Evolutionary conservation across 352 stramenopile species (phyloP).

Genomic region (Pythium apleroticum): DNA sequence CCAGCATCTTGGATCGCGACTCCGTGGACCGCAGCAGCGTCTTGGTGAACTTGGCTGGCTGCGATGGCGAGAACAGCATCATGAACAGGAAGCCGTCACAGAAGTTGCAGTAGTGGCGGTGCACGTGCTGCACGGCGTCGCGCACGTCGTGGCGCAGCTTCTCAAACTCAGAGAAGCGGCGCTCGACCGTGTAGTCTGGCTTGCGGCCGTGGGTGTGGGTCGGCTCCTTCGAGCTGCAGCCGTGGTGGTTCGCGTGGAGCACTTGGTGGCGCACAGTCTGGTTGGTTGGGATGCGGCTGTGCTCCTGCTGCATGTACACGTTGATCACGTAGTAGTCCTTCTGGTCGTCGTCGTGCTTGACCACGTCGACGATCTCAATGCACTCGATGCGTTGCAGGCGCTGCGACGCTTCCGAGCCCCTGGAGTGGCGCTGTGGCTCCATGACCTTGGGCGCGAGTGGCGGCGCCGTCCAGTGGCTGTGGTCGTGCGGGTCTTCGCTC

Average conservation of each 20-base stretch:
- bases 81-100: conserved; percentile 59
- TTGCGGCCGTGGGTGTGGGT: neutral
- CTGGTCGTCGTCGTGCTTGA: conserved; percentile 24
- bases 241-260: conserved; percentile 5
- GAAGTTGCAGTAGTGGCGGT: conserved; percentile 56
- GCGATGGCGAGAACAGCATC: conserved; percentile 47
- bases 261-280: conserved; percentile 2
- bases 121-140: conserved; percentile 32
- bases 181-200: conserved; percentile 55
- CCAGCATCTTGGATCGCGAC: conserved; percentile 42
- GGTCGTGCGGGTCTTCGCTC: neutral
- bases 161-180: conserved; percentile 66
- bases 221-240: neutral
- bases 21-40: conserved; percentile 21
- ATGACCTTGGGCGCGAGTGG: conserved; percentile 38
- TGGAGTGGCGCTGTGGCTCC: conserved; percentile 19
- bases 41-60: conserved; percentile 49
- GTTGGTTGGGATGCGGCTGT: conserved; percentile 51
- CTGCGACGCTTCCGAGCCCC: conserved; percentile 14
- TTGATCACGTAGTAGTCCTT: conserved; percentile 41
- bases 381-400: conserved; percentile 31
- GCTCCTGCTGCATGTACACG: conserved; percentile 53
- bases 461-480: conserved; percentile 28
- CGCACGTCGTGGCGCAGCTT: conserved; percentile 50
- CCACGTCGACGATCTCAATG: conserved; percentile 31